Evolutionary conservation across 371 early-diverging fungal genomes (phyloP).

Genomic region (Fennellomyces sp.): DNA sequence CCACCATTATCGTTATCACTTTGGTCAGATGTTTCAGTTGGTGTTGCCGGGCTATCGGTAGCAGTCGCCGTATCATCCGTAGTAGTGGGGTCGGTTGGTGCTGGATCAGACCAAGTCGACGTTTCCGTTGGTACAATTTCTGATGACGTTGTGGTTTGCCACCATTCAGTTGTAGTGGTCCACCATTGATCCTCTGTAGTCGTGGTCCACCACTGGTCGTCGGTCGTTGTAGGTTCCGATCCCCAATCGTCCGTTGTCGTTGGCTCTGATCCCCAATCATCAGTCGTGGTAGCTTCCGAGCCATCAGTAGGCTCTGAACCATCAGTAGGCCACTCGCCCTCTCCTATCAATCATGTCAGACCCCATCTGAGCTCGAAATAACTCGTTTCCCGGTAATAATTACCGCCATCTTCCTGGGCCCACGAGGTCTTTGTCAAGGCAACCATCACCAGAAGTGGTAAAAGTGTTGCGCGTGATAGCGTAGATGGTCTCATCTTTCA

Average conservation of each 20-base stretch:
- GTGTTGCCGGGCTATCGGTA: background rate
- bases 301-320: background rate
- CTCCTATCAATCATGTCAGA: no score
- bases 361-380: background rate
- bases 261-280: background rate
- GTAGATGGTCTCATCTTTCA: background rate
- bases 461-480: background rate
- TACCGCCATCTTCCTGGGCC: background rate
- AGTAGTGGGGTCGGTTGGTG: background rate
- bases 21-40: background rate
- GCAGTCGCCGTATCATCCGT: background rate
- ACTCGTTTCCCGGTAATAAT: background rate
- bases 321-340: no score
- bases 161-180: slow-evolving; percentile 4
- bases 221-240: background rate
- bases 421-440: background rate
- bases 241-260: slow-evolving; percentile 1
- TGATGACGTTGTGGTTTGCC: background rate
- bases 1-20: background rate
- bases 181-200: slow-evolving; percentile 3
- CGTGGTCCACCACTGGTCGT: slow-evolving; percentile 2
- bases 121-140: background rate
- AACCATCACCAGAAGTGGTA: background rate
- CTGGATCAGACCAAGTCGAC: slow-evolving; percentile 4
- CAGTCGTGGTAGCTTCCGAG: background rate